These are phyloP conservation scores for Rhizopogon salebrosus DNA, from an alignment of 768 basidiomycete genomes.

Conservation along the genomic window DNA sequence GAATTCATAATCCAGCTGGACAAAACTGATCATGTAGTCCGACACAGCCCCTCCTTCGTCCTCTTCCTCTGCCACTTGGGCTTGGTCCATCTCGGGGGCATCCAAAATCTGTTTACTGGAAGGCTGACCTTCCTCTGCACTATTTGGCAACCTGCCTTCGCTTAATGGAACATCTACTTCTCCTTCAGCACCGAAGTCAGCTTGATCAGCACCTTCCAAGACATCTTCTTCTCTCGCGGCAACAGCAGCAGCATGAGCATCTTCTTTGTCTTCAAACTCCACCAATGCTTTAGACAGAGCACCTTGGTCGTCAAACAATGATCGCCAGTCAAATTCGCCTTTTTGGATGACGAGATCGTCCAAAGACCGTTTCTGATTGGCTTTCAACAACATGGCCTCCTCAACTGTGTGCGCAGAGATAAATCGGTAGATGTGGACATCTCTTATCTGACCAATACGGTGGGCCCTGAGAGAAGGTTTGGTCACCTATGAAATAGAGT, in stretches of 20 bases:
- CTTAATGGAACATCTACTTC: constrained; percentile 11
- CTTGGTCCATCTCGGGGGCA: constrained; percentile 27
- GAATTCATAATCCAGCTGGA: constrained; percentile 57
- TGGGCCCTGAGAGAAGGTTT: constrained; percentile 62
- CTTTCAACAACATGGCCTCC: constrained; percentile 93
- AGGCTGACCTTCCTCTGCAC: constrained; percentile 7
- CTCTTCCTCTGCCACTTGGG: constrained; percentile 33
- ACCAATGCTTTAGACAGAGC: constrained; percentile 73
- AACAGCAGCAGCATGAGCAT: constrained; percentile 73
- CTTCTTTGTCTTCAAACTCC: constrained; percentile 85
- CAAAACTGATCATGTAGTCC: constrained; percentile 79
- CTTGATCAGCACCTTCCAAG: constrained; percentile 73
- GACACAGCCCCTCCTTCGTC: constrained; percentile 69
- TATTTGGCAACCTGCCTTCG: constrained; percentile 5
- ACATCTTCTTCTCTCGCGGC: constrained; percentile 71
- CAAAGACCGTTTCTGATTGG: constrained; percentile 93
- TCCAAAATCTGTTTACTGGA: constrained; percentile 25
- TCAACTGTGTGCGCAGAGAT: constrained; percentile 89
- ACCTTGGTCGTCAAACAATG: constrained; percentile 60
- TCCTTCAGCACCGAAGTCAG: constrained; percentile 64
- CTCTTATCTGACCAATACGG: constrained; percentile 95
- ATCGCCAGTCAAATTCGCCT: constrained; percentile 93
- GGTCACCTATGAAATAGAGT: background rate
- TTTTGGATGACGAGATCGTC: constrained; percentile 90
- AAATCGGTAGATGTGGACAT: constrained; percentile 95